These are phyloP conservation scores for Eucalyptus albens DNA, from an alignment of 345 rosid genomes.

Conservation along the genomic window DNA sequence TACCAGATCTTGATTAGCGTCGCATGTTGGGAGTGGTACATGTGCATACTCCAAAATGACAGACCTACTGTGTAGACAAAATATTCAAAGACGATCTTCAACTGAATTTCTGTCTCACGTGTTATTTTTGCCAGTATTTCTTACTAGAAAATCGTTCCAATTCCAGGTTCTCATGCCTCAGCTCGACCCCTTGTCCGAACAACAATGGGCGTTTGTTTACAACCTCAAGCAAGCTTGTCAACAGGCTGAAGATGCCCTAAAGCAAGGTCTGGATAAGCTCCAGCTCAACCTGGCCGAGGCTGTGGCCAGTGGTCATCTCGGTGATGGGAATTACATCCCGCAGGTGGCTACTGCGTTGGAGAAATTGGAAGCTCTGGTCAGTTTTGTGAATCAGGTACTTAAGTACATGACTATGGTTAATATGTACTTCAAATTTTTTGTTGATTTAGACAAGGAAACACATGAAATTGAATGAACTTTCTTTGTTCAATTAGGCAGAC, in stretches of 20 bases:
- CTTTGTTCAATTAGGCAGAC: slow-evolving; percentile 50
- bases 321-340: slow-evolving; percentile 41
- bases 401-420: neutral
- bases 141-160: neutral
- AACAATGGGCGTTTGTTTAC: slow-evolving; percentile 31
- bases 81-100: neutral
- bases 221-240: slow-evolving; percentile 62
- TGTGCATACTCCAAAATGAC: neutral
- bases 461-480: neutral
- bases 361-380: slow-evolving; percentile 61
- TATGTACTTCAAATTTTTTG: neutral
- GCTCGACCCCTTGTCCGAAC: slow-evolving; percentile 57
- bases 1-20: neutral
- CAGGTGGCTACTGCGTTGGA: slow-evolving; percentile 57
- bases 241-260: slow-evolving; percentile 94
- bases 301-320: slow-evolving; percentile 51
- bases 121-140: neutral
- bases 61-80: neutral
- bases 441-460: neutral
- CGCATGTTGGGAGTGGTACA: neutral
- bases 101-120: neutral
- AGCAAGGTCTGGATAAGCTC: slow-evolving; percentile 90
- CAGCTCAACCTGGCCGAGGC: slow-evolving; percentile 57
- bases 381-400: slow-evolving; percentile 73
- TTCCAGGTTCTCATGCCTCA: slow-evolving; percentile 66